Conservation (phyloP, 2,329 filamentous ascomycete species). For the Grosmannia clavigera region DNA sequence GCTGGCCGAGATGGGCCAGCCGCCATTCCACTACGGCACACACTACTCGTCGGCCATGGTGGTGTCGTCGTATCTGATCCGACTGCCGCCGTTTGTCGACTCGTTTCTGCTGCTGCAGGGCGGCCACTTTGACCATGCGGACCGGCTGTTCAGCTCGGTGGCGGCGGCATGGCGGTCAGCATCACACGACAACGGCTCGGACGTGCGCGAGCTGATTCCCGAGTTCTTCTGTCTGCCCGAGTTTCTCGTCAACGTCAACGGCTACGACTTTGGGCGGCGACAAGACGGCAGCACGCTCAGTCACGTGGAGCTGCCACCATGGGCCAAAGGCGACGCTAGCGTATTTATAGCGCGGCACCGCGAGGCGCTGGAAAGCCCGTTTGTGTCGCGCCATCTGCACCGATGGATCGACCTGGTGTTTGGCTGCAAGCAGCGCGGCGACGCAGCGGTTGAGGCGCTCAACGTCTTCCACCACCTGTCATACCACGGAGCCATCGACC, state of each 20-base stretch:
- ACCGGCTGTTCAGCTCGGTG: conserved; percentile 88
- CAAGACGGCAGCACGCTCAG: conserved; percentile 73
- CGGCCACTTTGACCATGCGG: conserved; percentile 92
- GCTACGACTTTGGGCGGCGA: conserved; percentile 81
- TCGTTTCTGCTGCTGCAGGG: conserved; percentile 90
- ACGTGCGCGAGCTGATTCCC: conserved; percentile 87
- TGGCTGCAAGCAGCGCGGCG: conserved; percentile 84
- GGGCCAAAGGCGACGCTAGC: conserved; percentile 91
- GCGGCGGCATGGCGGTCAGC: conserved; percentile 84
- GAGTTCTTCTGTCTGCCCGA: conserved; percentile 97
- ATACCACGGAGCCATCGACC: conserved; percentile 83
- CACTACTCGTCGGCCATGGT: conserved; percentile 99
- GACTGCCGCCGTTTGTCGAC: conserved; percentile 89
- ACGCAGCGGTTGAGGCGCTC: conserved; percentile 77
- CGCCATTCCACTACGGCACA: conserved; percentile 93
- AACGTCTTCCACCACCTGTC: conserved; percentile 96
- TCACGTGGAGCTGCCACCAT: conserved; percentile 78
- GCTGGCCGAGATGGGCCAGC: conserved; percentile 83
- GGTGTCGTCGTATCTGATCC: conserved; percentile 89
- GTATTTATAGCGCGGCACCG: conserved; percentile 93
- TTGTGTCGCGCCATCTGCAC: conserved; percentile 81
- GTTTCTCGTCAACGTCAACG: conserved; percentile 86
- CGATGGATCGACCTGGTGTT: conserved; percentile 96
- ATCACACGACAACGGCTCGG: conserved; percentile 79
- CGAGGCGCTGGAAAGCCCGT: conserved; percentile 87